Conservation (phyloP, 805 yeast species). For the Yarrowia hollandica region DNA sequence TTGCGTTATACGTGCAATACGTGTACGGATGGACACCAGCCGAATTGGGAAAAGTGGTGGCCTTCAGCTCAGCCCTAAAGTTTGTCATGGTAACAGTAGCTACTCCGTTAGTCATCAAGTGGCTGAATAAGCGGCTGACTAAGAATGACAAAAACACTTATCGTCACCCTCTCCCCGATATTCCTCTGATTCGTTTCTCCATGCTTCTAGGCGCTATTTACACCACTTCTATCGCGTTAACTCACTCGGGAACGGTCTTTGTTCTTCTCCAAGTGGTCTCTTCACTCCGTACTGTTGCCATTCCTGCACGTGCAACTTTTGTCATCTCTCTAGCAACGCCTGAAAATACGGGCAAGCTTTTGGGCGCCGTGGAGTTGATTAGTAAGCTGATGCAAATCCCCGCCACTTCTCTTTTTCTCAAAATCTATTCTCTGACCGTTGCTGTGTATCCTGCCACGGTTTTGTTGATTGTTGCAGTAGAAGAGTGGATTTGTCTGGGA, state of each 20-base stretch:
- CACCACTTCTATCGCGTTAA: neutral
- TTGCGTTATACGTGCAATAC: constrained; percentile 22
- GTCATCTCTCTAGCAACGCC: neutral
- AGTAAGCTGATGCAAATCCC: constrained; percentile 14
- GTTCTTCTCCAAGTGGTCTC: neutral
- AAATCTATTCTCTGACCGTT: constrained; percentile 9
- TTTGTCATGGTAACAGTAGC: constrained; percentile 2
- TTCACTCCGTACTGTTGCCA: neutral
- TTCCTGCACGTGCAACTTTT: constrained; percentile 20
- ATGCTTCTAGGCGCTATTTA: constrained; percentile 10
- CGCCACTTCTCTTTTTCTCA: neutral
- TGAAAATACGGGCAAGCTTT: constrained; percentile 11
- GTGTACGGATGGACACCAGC: constrained; percentile 24
- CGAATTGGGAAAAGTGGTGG: constrained; percentile 13
- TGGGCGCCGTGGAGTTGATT: constrained; percentile 20
- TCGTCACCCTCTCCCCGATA: neutral
- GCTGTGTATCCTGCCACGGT: constrained; percentile 21
- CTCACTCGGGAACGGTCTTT: constrained; percentile 6
- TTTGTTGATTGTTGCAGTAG: constrained; percentile 1
- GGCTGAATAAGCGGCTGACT: neutral
- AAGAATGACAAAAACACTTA: neutral
- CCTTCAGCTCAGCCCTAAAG: constrained; percentile 1
- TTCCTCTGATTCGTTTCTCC: constrained; percentile 16
- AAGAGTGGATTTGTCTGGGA: constrained; percentile 18
- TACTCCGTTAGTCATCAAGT: constrained; percentile 6